Evolutionary conservation across 352 stramenopile species (phyloP), one percentile per base, ranked within the genome.

Genomic region (Globisporangium ultimum): DNA sequence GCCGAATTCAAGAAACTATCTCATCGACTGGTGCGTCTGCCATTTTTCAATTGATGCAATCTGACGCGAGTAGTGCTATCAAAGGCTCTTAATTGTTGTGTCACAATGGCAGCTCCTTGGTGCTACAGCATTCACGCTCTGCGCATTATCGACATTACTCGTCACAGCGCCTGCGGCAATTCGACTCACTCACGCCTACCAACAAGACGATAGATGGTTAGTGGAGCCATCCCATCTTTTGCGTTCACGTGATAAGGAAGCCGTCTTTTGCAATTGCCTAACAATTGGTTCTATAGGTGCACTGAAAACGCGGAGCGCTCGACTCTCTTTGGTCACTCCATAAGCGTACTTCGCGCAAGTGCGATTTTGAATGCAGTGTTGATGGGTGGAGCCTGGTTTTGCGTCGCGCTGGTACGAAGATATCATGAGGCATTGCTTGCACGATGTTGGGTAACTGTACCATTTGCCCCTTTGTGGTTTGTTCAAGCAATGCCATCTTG

Each of bases 371-470:
- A 81, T 40, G 72, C 74, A 8, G 47, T 72, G 14, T 54, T 88
- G 5, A 58, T 84, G 36, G 81, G 67, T 2, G 10, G 66, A 41
- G 78, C 76, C 2, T 90, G 76, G 74, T 50, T 90, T 13, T 57
- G 82, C 17, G 60, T 88, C n/a, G 69, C 71, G 3, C 46, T 90
- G 49, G 80, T 90, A 71, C 28, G 68, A n/a, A 18, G 12, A 4
- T 2, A 45, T 36, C 24, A n/a, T 28, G 11, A 52, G 47, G 28
- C 28, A 28, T 28, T 22, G 59, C 54, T 22, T 53, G 11, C 28
- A 10, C 5, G 28, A 36, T 36, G 28, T 10, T 36, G 4, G 28
- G 4, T 24, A 9, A 34, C 28, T 10, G 8, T 28, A 4, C 9
- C 11, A 15, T 22, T 40, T 40, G 10, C 13, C 4, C 18, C 20